Evolutionary conservation across 768 basidiomycete species (phyloP), one percentile per base, ranked within the genome.

Genomic region (Boletus tomentosulus): DNA sequence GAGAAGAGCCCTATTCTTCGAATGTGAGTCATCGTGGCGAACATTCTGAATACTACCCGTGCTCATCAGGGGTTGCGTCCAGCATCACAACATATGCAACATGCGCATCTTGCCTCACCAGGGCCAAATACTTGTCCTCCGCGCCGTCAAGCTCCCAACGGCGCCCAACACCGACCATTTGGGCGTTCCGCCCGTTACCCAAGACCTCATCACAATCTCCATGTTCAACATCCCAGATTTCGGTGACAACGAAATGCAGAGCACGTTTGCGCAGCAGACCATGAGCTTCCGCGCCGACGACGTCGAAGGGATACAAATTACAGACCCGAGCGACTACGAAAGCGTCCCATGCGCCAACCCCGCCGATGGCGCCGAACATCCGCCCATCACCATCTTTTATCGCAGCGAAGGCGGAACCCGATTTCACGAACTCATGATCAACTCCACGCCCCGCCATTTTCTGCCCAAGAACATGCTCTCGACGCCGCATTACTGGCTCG

Each of bases 51-150:
- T 6, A 11, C 31, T 8, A 1, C 8, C 7, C 31, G 15, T 60
- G 24, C 24, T 67, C 39, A 69, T 33, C 6, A 5, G 11, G 27
- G n/a, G 15, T 48, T 38, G 10, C 9, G 19, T 31, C 50, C 24
- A 82, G 81, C 66, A 69, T 27, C 78, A 82, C 59, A 68, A 70
- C 24, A 79, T 86, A 54, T 75, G 73, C 51, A 78, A 75, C n/a
- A 66, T 82, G 46, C 77, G 81, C 30, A 72, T 78, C 25, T 62
- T 83, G 34, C 81, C 82, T 2, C 66, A 70, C 13, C 83, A 85
- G 62, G 67, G 71, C 9, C 73, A 80, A 49, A 65, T 85, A 12
- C 68, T 85, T 22, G 71, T 83, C 49, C 72, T 83, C 44, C 81
- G 84, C 34, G 69, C 72, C 4, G 57, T 78, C 45, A 64, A 61